These are phyloP conservation scores for Rhinocladiella similis DNA, from an alignment of 2,329 filamentous ascomycete genomes.

Conservation along the genomic window DNA sequence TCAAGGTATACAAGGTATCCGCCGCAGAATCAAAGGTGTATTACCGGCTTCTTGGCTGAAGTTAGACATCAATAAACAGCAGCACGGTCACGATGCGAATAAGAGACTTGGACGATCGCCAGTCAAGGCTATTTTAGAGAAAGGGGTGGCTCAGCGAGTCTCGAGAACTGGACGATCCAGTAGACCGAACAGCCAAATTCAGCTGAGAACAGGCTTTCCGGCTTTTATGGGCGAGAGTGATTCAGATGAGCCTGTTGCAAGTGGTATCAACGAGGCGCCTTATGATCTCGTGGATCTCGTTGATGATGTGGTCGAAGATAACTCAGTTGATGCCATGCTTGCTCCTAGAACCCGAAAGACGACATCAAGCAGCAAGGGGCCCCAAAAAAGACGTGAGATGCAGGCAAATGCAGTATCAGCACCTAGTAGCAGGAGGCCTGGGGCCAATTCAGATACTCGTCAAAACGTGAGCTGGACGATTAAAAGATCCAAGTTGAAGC, in stretches of 20 bases:
- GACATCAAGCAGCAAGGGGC: slow-evolving; percentile 8
- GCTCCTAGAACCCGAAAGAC: slow-evolving; percentile 12
- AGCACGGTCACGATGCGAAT: slow-evolving; percentile 2
- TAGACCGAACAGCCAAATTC: neutral
- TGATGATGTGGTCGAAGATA: slow-evolving; percentile 32
- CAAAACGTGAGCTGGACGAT: neutral
- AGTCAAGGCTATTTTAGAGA: slow-evolving; percentile 14
- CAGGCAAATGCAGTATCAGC: neutral
- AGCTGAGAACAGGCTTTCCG: neutral
- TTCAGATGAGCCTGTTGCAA: slow-evolving; percentile 1
- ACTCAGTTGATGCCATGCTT: slow-evolving; percentile 34
- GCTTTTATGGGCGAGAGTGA: slow-evolving; percentile 11
- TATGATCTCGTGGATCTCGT: slow-evolving; percentile 7
- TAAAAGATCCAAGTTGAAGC: neutral
- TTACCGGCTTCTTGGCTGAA: slow-evolving; percentile 47
- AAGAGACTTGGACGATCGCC: slow-evolving; percentile 9
- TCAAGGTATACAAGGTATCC: slow-evolving; percentile 35
- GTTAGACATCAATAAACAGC: slow-evolving; percentile 23
- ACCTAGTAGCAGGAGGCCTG: neutral
- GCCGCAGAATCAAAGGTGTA: slow-evolving; percentile 48
- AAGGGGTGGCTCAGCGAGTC: slow-evolving; percentile 24
- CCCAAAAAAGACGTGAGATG: slow-evolving; percentile 9
- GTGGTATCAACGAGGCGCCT: neutral
- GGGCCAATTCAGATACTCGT: neutral
- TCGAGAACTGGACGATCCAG: neutral